Evolutionary conservation across 2,329 filamentous ascomycete species (phyloP).

Genomic region (Periconia sp.): DNA sequence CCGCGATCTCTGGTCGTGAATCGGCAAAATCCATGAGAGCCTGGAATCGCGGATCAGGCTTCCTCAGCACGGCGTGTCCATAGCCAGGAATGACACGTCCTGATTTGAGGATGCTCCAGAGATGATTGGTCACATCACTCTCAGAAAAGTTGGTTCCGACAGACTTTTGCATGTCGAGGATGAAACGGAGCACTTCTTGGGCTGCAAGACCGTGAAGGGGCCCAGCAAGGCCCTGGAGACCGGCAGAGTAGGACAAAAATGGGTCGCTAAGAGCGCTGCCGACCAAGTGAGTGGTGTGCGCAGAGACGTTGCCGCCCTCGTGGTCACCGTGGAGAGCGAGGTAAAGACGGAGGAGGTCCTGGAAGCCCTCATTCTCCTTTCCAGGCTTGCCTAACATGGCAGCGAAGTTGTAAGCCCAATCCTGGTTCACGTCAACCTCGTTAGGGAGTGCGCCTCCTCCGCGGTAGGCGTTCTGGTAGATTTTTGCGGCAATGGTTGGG

Average conservation of each 20-base stretch:
- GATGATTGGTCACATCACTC: slow-evolving; percentile 81
- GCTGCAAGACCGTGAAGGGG: slow-evolving; percentile 90
- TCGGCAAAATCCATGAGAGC: slow-evolving; percentile 95
- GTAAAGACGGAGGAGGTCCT: slow-evolving; percentile 91
- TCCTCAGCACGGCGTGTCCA: slow-evolving; percentile 92
- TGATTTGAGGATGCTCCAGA: slow-evolving; percentile 91
- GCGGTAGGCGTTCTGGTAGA: slow-evolving; percentile 89
- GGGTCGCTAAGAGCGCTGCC: slow-evolving; percentile 92
- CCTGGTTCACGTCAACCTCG: slow-evolving; percentile 78
- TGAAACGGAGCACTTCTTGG: slow-evolving; percentile 96
- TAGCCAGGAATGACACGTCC: slow-evolving; percentile 94
- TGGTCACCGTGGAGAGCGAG: slow-evolving; percentile 97
- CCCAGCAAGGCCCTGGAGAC: slow-evolving; percentile 92
- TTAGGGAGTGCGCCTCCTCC: slow-evolving; percentile 72
- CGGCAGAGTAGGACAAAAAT: slow-evolving; percentile 94
- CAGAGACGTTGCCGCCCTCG: slow-evolving; percentile 96
- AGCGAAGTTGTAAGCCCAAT: slow-evolving; percentile 99
- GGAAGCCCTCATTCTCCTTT: slow-evolving; percentile 87
- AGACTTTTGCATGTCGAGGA: slow-evolving; percentile 88
- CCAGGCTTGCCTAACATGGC: slow-evolving; percentile 91
- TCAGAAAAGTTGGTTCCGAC: slow-evolving; percentile 79
- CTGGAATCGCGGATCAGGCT: slow-evolving; percentile 95
- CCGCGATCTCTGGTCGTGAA: slow-evolving; percentile 78
- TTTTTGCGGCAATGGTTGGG: slow-evolving; percentile 93
- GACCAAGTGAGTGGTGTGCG: slow-evolving; percentile 91